Evolutionary conservation across 1,284 basidiomycete species (phyloP).

Genomic region (Cutaneotrichosporon sp.): DNA sequence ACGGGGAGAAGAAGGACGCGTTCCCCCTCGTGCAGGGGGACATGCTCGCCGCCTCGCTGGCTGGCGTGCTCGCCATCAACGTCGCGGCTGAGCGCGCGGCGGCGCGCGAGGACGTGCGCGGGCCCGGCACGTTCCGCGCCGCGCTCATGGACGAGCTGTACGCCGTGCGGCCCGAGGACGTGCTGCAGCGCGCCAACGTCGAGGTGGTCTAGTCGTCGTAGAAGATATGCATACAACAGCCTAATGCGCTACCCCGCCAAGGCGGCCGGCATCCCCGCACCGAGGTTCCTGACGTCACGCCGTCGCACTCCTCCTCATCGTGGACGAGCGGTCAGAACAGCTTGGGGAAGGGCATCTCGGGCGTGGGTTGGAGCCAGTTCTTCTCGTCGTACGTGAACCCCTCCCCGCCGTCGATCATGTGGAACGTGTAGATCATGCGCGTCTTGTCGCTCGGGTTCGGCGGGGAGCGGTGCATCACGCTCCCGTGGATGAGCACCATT

Average conservation of each 20-base stretch:
- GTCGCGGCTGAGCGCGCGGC: slow-evolving; percentile 82
- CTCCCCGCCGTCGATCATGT: slow-evolving; percentile 61
- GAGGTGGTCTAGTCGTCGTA: slow-evolving; percentile 31
- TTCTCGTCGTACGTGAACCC: slow-evolving; percentile 48
- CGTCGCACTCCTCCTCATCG: too few species aligned
- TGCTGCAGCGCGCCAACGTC: slow-evolving; percentile 61
- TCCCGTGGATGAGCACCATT: slow-evolving; percentile 83
- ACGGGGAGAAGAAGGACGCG: slow-evolving; percentile 11
- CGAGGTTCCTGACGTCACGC: too few species aligned
- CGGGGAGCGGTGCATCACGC: slow-evolving; percentile 84
- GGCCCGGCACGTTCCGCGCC: slow-evolving; percentile 84
- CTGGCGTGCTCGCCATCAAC: slow-evolving; percentile 70
- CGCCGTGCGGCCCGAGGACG: slow-evolving; percentile 61
- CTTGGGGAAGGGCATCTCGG: slow-evolving; percentile 68
- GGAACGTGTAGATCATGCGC: slow-evolving; percentile 90
- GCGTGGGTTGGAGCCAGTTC: slow-evolving; percentile 72
- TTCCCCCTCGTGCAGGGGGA: slow-evolving; percentile 64
- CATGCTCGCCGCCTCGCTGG: slow-evolving; percentile 71
- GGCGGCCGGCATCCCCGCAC: too few species aligned
- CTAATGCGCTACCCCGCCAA: too few species aligned
- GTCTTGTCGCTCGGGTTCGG: slow-evolving; percentile 68
- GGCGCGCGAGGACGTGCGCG: slow-evolving; percentile 66
- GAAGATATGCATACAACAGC: slow-evolving; percentile 1
- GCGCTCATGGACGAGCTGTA: slow-evolving; percentile 82
- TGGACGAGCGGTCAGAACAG: slow-evolving; percentile 6